Base-by-base conservation (phyloP, 139 green algal genomes). In the Astrephomene gubernaculifera region DNA sequence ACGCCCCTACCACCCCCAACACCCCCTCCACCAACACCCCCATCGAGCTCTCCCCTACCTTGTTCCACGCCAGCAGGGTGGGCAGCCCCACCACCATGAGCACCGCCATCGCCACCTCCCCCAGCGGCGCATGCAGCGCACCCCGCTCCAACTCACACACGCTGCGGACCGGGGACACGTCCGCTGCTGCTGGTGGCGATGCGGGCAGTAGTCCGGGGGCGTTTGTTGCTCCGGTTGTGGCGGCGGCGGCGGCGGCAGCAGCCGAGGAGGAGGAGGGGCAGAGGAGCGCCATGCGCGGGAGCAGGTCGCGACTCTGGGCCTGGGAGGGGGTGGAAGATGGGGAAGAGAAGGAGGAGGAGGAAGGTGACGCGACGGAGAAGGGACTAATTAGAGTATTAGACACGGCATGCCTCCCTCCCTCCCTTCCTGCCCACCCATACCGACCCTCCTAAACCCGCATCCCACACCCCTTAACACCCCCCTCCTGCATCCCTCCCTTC, bases 31-130 rank as follows among this genome's bases (percentile, higher is more conserved):
- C 44, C 31, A 38, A 43, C 17, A 8, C 14, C 29, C 27, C 29
- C 29, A 8, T 17, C 4, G 60, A 9, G 60, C 27, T 27, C 25
- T 14, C 25, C 8, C 70, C n/a, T 22, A 83, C 76, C 76, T 63
- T 63, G 76, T 83, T 39, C 76, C 76, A 83, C 3, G 76, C 76
- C 76, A 73, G n/a, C 33, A 83, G 76, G 2, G 76, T 83, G 41
- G 39, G 60, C 39, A 83, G 41, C 35, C 76, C 76, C 76, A 61
- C 76, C 76, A 83, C 76, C 60, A 19, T 0, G 60, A 83, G 22
- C 14, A 25, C 60, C 27, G 17, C 60, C 39, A 83, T 33, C 6
- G 76, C 22, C 60, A 83, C 76, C 39, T 54, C 61, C 60, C 76
- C 76, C 41, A 83, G 60, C 0, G 76, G 76, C 29, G 39, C 60